phyloP scores from a whole-genome alignment of 163 green algal species.

The Scenedesmus sp. region DNA sequence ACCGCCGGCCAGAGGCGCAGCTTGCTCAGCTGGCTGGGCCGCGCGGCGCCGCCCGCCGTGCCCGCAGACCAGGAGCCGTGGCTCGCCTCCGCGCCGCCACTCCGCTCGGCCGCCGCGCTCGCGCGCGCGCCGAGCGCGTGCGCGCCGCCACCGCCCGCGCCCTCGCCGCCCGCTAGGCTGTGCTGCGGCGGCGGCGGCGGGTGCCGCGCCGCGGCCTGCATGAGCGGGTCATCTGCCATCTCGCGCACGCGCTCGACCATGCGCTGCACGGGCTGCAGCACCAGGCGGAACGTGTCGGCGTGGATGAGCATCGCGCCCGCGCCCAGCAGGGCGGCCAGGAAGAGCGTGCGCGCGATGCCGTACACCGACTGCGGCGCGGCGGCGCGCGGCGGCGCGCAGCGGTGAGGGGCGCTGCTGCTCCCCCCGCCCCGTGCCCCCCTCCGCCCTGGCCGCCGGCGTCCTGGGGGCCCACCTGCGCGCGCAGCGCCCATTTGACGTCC shows the following conservation, averaged over 20 bases:
- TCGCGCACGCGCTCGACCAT: conserved; percentile 85
- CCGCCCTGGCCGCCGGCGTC: no score
- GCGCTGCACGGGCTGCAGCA: conserved; percentile 91
- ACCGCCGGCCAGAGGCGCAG: conserved; percentile 16
- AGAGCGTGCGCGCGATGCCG: conserved; percentile 84
- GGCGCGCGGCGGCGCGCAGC: neutral
- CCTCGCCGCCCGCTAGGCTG: neutral
- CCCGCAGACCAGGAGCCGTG: neutral
- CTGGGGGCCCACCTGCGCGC: conserved; percentile 31
- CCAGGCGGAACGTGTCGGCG: conserved; percentile 83
- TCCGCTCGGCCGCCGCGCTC: neutral
- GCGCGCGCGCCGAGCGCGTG: neutral
- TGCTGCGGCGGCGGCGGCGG: neutral
- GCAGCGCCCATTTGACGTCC: conserved; percentile 39
- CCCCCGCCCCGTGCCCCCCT: no score
- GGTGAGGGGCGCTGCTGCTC: neutral
- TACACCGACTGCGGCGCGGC: conserved; percentile 69
- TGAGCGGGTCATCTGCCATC: conserved; percentile 65
- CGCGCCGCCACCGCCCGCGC: neutral
- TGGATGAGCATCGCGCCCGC: conserved; percentile 83
- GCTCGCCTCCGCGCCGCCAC: neutral
- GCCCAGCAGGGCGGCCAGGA: conserved; percentile 84
- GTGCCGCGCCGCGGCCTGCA: conserved; percentile 22
- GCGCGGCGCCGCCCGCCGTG: no score
- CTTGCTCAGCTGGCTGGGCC: neutral